Evolutionary conservation across 306 rosid genomes (phyloP).

Genomic region (Purshia tridentata): DNA sequence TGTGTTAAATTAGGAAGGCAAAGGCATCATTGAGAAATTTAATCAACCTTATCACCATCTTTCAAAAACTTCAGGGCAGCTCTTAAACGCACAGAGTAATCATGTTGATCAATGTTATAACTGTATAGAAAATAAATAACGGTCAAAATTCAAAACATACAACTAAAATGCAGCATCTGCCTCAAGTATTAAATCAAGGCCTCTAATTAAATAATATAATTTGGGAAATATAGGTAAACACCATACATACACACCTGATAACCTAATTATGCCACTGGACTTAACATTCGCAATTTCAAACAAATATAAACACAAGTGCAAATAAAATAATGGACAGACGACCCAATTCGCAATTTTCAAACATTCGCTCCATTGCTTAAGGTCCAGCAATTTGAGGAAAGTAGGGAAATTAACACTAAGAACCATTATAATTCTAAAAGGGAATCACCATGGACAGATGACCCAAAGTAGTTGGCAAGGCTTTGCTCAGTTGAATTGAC

Average conservation of each 20-base stretch:
- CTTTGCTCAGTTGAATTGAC: background rate
- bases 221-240: background rate
- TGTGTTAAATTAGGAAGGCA: background rate
- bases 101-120: slow-evolving; percentile 95
- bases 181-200: background rate
- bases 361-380: too few species aligned
- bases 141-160: slow-evolving; percentile 6
- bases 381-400: too few species aligned
- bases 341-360: too few species aligned
- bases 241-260: background rate
- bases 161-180: background rate
- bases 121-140: slow-evolving; percentile 42
- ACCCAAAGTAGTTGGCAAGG: background rate
- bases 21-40: slow-evolving; percentile 13
- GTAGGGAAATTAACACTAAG: too few species aligned
- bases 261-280: background rate
- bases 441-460: too few species aligned
- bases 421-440: too few species aligned
- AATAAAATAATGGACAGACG: too few species aligned
- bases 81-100: slow-evolving; percentile 93
- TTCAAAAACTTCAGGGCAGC: slow-evolving; percentile 89
- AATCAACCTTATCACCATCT: slow-evolving; percentile 91
- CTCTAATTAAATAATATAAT: background rate
- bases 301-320: background rate
- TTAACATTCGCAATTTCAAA: background rate